phyloP scores from a whole-genome alignment of 345 rosid species.

The Microcos paniculata region DNA sequence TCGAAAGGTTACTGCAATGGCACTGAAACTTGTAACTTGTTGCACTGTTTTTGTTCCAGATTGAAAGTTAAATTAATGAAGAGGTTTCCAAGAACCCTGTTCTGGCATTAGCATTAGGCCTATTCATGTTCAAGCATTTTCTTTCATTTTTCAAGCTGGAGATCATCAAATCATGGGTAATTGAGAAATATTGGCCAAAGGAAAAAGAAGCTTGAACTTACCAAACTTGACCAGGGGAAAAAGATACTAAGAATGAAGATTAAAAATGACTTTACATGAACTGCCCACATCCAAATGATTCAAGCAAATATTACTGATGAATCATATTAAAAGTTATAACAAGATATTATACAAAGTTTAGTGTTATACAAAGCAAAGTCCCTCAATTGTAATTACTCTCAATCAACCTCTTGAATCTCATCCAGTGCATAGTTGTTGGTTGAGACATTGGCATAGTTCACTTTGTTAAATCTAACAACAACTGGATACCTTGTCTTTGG shows the following conservation, averaged over 20 bases:
- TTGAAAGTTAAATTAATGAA: slow-evolving; percentile 8
- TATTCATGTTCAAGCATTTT: background rate
- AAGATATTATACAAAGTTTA: background rate
- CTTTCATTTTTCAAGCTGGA: background rate
- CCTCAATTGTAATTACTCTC: background rate
- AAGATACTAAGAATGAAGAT: too few relatives aligned
- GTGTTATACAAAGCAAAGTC: background rate
- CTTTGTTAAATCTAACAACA: slow-evolving; percentile 36
- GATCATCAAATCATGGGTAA: too few relatives aligned
- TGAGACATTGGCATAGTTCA: slow-evolving; percentile 36
- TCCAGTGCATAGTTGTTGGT: slow-evolving; percentile 41
- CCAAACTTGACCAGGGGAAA: too few relatives aligned
- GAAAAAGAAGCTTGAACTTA: too few relatives aligned
- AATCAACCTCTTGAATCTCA: slow-evolving; percentile 24
- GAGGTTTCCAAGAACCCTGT: background rate
- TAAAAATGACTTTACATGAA: too few relatives aligned
- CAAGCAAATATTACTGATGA: too few relatives aligned
- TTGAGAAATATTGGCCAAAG: too few relatives aligned
- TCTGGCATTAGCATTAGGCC: background rate
- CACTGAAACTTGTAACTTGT: background rate
- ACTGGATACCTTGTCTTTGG: slow-evolving; percentile 40
- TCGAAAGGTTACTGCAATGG: background rate
- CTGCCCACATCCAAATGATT: too few relatives aligned
- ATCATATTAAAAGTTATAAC: too few relatives aligned
- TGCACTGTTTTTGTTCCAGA: background rate